phyloP scores from a whole-genome alignment of 345 rosid genomes.

The Murraya koenigii region DNA sequence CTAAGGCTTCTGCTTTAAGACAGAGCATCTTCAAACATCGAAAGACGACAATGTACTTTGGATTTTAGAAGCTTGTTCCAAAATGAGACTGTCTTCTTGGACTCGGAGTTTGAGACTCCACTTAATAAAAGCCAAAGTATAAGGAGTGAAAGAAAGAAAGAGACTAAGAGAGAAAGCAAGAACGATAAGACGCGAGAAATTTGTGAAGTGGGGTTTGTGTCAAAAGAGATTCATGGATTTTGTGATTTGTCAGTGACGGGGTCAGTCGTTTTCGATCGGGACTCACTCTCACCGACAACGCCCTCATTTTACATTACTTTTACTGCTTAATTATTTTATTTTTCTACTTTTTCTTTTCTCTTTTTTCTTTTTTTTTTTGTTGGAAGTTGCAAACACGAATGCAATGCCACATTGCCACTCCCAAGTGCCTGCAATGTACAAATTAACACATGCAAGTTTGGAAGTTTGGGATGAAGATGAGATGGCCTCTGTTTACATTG shows the following conservation, averaged over 20 bases:
- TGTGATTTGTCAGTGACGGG: not conserved
- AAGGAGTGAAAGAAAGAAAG: not conserved
- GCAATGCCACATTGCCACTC: not conserved
- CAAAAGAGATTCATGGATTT: not conserved
- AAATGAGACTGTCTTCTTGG: not conserved
- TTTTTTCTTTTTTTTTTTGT: not conserved
- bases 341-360: not conserved
- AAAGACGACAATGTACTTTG: not conserved
- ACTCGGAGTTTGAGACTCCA: not conserved
- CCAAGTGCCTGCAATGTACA: not conserved
- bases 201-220: not conserved
- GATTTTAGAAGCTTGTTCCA: not conserved
- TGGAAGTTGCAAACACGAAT: conserved; percentile 1
- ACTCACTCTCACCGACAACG: conserved; percentile 7
- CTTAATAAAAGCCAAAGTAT: not conserved
- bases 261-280: not conserved
- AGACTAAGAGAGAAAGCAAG: too few species aligned
- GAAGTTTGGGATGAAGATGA: too few species aligned
- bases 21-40: conserved; percentile 46
- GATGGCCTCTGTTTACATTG: too few species aligned
- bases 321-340: not conserved
- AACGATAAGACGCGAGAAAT: not conserved
- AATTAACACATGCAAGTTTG: not conserved
- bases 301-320: not conserved
- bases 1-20: conserved; percentile 51